Evolutionary conservation across 495 filamentous ascomycete species (phyloP), one percentile per base, ranked within the genome.

Genomic region (Penicillium cosmopolitanum): DNA sequence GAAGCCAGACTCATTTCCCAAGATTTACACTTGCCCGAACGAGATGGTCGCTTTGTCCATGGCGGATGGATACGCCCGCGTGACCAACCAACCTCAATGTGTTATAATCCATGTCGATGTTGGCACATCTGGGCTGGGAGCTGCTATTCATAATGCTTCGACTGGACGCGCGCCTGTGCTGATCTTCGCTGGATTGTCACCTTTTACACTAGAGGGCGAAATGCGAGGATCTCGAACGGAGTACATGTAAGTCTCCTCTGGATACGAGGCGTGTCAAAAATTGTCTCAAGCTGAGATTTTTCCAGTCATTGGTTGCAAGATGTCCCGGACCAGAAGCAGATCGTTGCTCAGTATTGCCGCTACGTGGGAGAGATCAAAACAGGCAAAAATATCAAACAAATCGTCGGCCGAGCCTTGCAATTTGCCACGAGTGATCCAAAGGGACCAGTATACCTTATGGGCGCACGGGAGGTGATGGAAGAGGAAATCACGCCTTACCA

Each of bases 11-110:
- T 78, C 82, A 52, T 97, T 96, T 63, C 94, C 93, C 28, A 85
- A 78, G 36, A 91, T 97, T 53, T 90, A 97, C 65, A 97, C 93
- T 51, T 97, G 93, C 70, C 93, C 92, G 1, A 96, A 96, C 65
- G 93, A 96, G 69, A 98, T 97, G 94, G 94, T 98, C 4, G 94
- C 94, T 50, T 86, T 98, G 61, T 96, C 93, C 50, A 96, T 96
- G 89, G 94, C 94, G n/a, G 93, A 98, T 71, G 94, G 93, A 58
- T 97, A 93, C 71, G 94, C 94, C 3, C 91, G 93, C 47, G 74
- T 93, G 9, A 97, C 92, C 19, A 83, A 86, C 53, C 87, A 91
- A 60, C 91, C 92, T 0, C 94, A 98, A 73, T 89, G 87, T 58
- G 93, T 98, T 4, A 94, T 98, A 58, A 88, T 98, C 3, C 94